A percentile compares a stretch with the other conserved stretches of the same genome.
Evolutionary conservation across 176 grass and related monocot genomes (phyloP).

Genomic region (Urochloa ruziziensis): DNA sequence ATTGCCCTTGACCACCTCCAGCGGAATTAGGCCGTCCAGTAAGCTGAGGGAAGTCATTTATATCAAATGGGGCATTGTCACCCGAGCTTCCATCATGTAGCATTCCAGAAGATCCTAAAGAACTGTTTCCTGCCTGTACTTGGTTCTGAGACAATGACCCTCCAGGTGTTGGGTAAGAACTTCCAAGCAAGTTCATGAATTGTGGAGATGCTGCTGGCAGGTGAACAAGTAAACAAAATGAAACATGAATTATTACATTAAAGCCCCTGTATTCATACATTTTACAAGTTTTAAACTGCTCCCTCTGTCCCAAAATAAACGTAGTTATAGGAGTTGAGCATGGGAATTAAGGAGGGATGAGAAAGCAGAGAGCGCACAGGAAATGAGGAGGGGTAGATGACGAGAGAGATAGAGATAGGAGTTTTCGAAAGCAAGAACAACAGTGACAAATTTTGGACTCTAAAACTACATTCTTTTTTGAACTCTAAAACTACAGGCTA

Average conservation of each 20-base stretch:
- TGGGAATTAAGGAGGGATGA: too few species aligned
- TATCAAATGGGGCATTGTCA: slow-evolving; percentile 86
- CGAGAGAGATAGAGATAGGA: too few species aligned
- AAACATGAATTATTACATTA: slow-evolving; percentile 3
- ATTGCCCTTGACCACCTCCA: slow-evolving; percentile 81
- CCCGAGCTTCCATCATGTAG: slow-evolving; percentile 63
- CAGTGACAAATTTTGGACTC: too few species aligned
- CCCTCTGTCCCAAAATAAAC: too few species aligned
- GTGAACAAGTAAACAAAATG: not conserved
- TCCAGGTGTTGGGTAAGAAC: slow-evolving; percentile 65
- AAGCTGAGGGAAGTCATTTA: slow-evolving; percentile 98
- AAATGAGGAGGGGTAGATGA: too few species aligned
- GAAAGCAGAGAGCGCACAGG: too few species aligned
- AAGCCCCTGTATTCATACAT: not conserved
- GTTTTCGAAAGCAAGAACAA: too few species aligned
- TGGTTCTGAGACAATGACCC: slow-evolving; percentile 69
- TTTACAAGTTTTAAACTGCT: slow-evolving; percentile 1
- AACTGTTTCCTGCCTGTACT: slow-evolving; percentile 64
- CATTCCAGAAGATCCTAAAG: slow-evolving; percentile 80
- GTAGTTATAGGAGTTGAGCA: too few species aligned
- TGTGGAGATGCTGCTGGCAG: slow-evolving; percentile 51
- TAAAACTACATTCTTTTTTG: too few species aligned
- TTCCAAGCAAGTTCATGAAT: slow-evolving; percentile 85
- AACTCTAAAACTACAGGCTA: too few species aligned
- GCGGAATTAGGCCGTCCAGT: slow-evolving; percentile 77